Evolutionary conservation across 805 yeast species (phyloP).

Genomic region (Clavispora carvajalis): DNA sequence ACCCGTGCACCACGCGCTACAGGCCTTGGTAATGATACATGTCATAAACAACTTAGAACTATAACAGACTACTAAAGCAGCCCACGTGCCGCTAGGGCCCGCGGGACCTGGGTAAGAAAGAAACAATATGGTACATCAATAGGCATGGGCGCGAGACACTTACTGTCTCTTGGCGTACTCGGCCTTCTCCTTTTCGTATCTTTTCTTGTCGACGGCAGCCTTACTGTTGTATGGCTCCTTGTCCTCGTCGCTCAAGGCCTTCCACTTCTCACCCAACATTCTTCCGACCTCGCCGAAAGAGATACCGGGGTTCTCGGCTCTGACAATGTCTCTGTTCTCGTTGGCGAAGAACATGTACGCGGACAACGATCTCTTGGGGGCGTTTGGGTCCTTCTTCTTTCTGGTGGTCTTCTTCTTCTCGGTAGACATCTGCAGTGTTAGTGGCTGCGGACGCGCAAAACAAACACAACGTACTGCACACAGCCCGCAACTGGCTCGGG

Average conservation of each 20-base stretch:
- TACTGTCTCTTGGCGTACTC: conserved; percentile 53
- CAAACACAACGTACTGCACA: neutral
- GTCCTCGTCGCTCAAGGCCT: conserved; percentile 75
- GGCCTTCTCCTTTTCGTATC: conserved; percentile 95
- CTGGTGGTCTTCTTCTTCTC: conserved; percentile 42
- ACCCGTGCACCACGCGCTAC: neutral
- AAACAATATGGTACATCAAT: conserved; percentile 3
- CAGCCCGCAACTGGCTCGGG: neutral
- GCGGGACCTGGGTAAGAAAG: neutral
- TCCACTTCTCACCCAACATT: conserved; percentile 94
- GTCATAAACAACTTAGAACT: conserved; percentile 3
- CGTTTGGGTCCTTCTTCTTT: conserved; percentile 81
- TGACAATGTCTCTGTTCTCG: conserved; percentile 92
- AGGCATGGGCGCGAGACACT: conserved; percentile 2
- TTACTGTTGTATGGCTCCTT: conserved; percentile 87
- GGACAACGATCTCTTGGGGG: conserved; percentile 97
- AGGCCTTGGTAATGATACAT: conserved; percentile 2
- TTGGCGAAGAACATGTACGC: conserved; percentile 99
- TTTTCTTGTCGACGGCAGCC: conserved; percentile 95
- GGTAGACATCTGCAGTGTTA: conserved; percentile 15
- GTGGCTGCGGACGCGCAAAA: neutral
- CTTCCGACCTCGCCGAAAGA: conserved; percentile 94
- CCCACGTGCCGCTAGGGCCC: neutral
- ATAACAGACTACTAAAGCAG: neutral
- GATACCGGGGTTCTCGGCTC: conserved; percentile 93